These are phyloP conservation scores for Coniella vitis DNA, from an alignment of 2,329 filamentous ascomycete genomes.

Conservation along the genomic window DNA sequence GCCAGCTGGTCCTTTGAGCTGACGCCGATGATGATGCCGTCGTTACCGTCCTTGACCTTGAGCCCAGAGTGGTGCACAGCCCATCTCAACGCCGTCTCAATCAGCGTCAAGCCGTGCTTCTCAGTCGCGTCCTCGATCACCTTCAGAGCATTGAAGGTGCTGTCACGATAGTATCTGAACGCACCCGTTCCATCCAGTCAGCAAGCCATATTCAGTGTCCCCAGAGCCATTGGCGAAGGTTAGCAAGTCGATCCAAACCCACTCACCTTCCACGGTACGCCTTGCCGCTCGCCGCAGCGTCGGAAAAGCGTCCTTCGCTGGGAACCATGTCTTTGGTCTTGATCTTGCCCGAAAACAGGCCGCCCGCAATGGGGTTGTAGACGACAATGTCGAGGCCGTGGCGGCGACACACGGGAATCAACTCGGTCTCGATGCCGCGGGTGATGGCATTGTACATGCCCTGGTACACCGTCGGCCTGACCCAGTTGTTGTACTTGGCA, in stretches of 20 bases:
- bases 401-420: slow-evolving; percentile 65
- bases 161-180: slow-evolving; percentile 59
- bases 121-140: slow-evolving; percentile 61
- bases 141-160: slow-evolving; percentile 54
- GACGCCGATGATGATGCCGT: slow-evolving; percentile 55
- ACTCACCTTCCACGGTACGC: slow-evolving; percentile 50
- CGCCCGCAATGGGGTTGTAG: slow-evolving; percentile 78
- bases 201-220: background rate
- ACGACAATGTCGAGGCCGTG: slow-evolving; percentile 74
- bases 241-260: background rate
- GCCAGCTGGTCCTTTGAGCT: slow-evolving; percentile 51
- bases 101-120: slow-evolving; percentile 60
- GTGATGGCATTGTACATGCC: slow-evolving; percentile 83
- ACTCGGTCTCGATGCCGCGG: slow-evolving; percentile 66
- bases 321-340: slow-evolving; percentile 58
- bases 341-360: slow-evolving; percentile 74
- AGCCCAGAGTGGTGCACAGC: slow-evolving; percentile 61
- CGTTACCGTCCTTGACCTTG: slow-evolving; percentile 44
- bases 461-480: slow-evolving; percentile 69
- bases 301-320: slow-evolving; percentile 62
- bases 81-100: slow-evolving; percentile 72
- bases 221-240: background rate
- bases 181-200: background rate
- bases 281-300: slow-evolving; percentile 39
- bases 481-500: slow-evolving; percentile 74